phyloP scores from a whole-genome alignment of 129 eudicot species.

The Ambrosia artemisiifolia region DNA sequence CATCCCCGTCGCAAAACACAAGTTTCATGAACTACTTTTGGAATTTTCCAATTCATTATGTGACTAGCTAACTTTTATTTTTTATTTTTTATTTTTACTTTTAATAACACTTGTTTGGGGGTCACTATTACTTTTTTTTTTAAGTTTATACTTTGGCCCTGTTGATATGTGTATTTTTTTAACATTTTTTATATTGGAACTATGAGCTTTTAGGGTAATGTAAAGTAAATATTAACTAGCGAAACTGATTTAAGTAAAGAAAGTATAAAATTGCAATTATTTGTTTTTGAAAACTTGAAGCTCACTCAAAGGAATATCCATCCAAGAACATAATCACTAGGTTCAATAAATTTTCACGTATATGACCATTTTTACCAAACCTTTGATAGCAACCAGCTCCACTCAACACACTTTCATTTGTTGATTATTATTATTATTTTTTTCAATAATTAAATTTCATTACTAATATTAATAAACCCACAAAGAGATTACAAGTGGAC shows the following conservation, averaged over 20 bases:
- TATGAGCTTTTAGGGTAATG: neutral
- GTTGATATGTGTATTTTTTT: neutral
- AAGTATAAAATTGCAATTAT: neutral
- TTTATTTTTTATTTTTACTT: no score
- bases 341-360: constrained; percentile 7
- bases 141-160: neutral
- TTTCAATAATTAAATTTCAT: no score
- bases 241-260: neutral
- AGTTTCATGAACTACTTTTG: no score
- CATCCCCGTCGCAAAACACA: no score
- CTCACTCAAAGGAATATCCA: constrained; percentile 22
- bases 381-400: constrained; percentile 9
- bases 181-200: neutral
- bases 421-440: neutral
- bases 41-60: no score
- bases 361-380: constrained; percentile 23
- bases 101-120: no score
- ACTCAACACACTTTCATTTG: constrained; percentile 6
- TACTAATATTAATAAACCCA: no score
- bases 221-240: neutral
- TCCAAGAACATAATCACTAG: constrained; percentile 18
- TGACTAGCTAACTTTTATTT: no score
- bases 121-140: neutral
- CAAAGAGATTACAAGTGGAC: no score
- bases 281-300: constrained; percentile 2